A percentile compares a stretch with the other conserved stretches of the same genome.
Evolutionary conservation across 192 early-diverging fungal genomes (phyloP).

Genomic region (Funneliformis mosseae): DNA sequence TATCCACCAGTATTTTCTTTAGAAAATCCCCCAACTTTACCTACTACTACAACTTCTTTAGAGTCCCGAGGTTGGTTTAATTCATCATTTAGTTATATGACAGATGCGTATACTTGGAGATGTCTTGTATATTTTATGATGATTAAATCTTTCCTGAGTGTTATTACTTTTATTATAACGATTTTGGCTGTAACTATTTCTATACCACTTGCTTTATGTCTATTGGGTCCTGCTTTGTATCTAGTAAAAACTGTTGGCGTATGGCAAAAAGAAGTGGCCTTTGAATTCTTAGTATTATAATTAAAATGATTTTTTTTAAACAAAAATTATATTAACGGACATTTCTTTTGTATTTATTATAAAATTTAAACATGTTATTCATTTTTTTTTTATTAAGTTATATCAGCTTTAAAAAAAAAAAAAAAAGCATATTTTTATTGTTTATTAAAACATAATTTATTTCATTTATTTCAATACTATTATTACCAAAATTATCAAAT

Average conservation of each 20-base stretch:
- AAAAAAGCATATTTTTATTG: too few relatives aligned
- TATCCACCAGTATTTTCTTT: slow-evolving; percentile 13
- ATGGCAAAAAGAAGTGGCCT: slow-evolving; percentile 7
- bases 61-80: not conserved
- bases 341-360: too few relatives aligned
- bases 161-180: not conserved
- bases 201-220: slow-evolving; percentile 2
- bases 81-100: not conserved
- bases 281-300: not conserved
- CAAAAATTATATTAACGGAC: too few relatives aligned
- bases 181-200: not conserved
- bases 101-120: not conserved
- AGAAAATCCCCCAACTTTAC: not conserved
- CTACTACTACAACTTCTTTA: not conserved
- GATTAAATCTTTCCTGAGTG: not conserved
- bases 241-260: not conserved
- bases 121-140: not conserved
- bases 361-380: too few relatives aligned
- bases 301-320: not conserved
- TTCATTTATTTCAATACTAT: not conserved
- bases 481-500: not conserved
- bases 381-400: too few relatives aligned
- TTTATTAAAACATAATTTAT: not conserved
- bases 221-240: not conserved
- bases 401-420: too few relatives aligned